Conservation (phyloP, 2,329 filamentous ascomycete genomes). For the Penicillium brevicompactum region DNA sequence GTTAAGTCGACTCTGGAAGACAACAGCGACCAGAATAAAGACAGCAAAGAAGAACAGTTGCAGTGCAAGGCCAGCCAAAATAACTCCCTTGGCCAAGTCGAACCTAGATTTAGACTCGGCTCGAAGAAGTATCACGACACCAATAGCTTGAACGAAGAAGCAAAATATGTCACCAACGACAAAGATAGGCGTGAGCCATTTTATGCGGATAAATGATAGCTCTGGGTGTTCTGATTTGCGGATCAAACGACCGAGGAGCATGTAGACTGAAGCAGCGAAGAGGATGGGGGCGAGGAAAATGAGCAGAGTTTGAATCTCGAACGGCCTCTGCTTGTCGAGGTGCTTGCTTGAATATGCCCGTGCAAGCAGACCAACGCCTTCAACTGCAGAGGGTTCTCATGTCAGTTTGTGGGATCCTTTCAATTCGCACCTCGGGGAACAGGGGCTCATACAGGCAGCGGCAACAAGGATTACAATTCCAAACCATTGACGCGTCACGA, state of each 20-base stretch:
- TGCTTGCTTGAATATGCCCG: not conserved
- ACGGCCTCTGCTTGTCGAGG: not conserved
- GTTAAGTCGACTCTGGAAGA: slow-evolving; percentile 10
- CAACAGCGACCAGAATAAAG: slow-evolving; percentile 1
- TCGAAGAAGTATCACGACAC: slow-evolving; percentile 1
- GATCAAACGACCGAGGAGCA: slow-evolving; percentile 38
- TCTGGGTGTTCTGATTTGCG: slow-evolving; percentile 8
- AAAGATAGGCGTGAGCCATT: slow-evolving; percentile 10
- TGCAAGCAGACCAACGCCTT: slow-evolving; percentile 1
- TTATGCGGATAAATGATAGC: slow-evolving; percentile 10
- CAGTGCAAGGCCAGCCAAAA: slow-evolving; percentile 7
- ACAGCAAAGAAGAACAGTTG: slow-evolving; percentile 12
- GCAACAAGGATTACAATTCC: slow-evolving; percentile 7
- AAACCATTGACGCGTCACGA: slow-evolving; percentile 6
- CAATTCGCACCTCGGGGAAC: not conserved
- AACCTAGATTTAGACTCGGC: not conserved
- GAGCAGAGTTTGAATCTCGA: slow-evolving; percentile 7
- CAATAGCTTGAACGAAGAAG: slow-evolving; percentile 10
- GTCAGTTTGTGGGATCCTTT: not conserved
- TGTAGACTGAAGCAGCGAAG: slow-evolving; percentile 37
- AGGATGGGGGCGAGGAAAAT: slow-evolving; percentile 38
- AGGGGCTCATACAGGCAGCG: slow-evolving; percentile 3
- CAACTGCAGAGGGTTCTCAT: not conserved
- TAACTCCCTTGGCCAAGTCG: not conserved
- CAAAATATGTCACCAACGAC: slow-evolving; percentile 11